Base-by-base conservation (phyloP, 2,329 filamentous ascomycete species). In the Talaromyces sp. region DNA sequence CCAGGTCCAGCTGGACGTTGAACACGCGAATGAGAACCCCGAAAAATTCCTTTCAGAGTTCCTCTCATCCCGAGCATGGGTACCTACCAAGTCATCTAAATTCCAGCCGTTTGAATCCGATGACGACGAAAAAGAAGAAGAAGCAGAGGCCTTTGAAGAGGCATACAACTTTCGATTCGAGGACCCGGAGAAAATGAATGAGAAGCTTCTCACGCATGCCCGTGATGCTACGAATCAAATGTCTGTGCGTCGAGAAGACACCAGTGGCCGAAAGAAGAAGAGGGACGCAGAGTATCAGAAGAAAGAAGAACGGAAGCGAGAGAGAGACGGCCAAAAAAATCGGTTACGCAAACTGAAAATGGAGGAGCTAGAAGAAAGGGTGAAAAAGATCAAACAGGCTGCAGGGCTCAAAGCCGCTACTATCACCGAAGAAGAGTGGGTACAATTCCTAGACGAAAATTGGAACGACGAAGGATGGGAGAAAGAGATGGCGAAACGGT, bases 111-210 rank as follows among this genome's bases (percentile, higher is more conserved):
- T 99, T 61, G 92, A 97, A 72, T 96, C 92, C 0, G 95, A 99
- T 68, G 92, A 97, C 57, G 91, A 87, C n/a, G 85, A 87, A 6
- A 85, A 91, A 51, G 86, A 90, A 33, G 83, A 85, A 31, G 83
- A 86, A 53, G 93, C 93, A 30, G 94, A 98, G 52, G 87, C 89
- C 64, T 96, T 94, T 70, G 95, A 99, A 78, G 85, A 90, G 66
- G 93, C 93, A 4, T 99, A 96, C 79, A 99, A 99, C 78, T 79
- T 97, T 77, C 89, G 95, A 36, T 99, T 99, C 71, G 95, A 99
- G 74, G 91, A 98, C 69, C 92, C 95, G 0, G 85, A 85, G 63
- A 92, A 91, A 72, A 88, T 91, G 69, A 97, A 97, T 72, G 92
- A 96, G 76, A 88, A 90, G 56, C 81, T 99, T 34, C 87, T 89